Base-by-base conservation (phyloP, 75 land plant species). In the Picea glauca region DNA sequence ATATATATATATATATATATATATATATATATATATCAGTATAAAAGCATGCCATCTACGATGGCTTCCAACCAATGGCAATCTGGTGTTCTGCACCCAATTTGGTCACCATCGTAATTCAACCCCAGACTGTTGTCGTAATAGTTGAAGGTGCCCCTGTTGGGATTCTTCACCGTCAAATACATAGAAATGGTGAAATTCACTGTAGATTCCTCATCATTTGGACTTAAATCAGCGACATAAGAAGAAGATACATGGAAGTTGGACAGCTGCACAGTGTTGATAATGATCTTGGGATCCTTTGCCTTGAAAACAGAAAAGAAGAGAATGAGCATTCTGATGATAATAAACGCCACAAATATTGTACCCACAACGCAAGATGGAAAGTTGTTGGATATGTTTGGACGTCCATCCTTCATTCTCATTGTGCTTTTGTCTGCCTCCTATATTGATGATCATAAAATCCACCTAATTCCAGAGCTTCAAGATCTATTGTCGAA, bases 81-180 rank as follows among this genome's bases (percentile, higher is more conserved):
- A n/a, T n/a, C n/a, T n/a, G n/a, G n/a, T n/a, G n/a, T n/a, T n/a
- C n/a, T n/a, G n/a, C n/a, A n/a, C n/a, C 96, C 96, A 17, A 92
- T 86, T 77, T 90, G 90, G 23, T 58, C 58, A 1, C 86, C 92
- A 35, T 80, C 81, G 81, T 86, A 88, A 78, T 86, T 62, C 50
- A 93, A 78, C 87, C 81, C 81, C 70, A 88, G 72, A 0, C 85
- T 80, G 87, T 90, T 90, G 88, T 92, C 91, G 80, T 86, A 85
- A 83, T 93, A 93, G 78, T 85, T 81, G 88, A 92, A 91, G 33
- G 58, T 84, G 61, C 87, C 92, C 32, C 84, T 82, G 83, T 92
- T 93, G 13, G 96, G 96, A 85, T 93, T 93, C 70, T 78, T 78
- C 58, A 93, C 86, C 74, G 96, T 50, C 84, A 85, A 78, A 88